Evolutionary conservation across 1,139 yeast species (phyloP), one percentile per base, ranked within the genome.

Genomic region (Yamadazyma oceani): DNA sequence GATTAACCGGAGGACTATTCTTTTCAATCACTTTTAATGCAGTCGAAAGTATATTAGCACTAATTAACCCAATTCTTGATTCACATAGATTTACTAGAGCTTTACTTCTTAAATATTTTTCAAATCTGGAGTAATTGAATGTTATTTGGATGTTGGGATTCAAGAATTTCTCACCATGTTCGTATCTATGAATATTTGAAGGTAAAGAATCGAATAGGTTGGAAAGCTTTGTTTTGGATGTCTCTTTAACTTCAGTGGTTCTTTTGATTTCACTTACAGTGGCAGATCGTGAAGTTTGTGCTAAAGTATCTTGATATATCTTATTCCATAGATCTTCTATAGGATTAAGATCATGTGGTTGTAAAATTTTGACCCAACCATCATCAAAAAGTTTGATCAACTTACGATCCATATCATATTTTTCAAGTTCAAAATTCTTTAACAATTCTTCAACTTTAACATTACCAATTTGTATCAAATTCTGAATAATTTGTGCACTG

Each of bases 401-500:
- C 17, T 66, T 55, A 13, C 60, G 60, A 45, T 64, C 66, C 31
- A 62, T 62, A 4, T 53, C 49, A 33, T 57, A 53, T 23, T 42
- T 40, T 12, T 51, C 54, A 32, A 61, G 69, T 11, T 53, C 59
- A 39, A 65, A 57, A 41, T 65, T 61, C 34, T 59, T 62, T 31
- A 84, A 44, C 51, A 81, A 86, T 45, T 86, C 90, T 2, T 66
- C 62, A 2, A 81, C 64, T 13, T 80, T 73, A 39, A 89, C 59
- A 49, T 83, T 84, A 77, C 97, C 65, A 70, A 70, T 36, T 69
- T 74, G 51, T 71, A 67, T 50, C 35, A 89, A 67, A 51, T 85
- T 87, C 51, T 85, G 89, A n/a, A 86, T 69, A 26, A 88, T 76
- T 44, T 82, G 82, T 0, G 90, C 85, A 21, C 76, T 66, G 11